These are phyloP conservation scores for Chrysosporium queenslandicum DNA, from an alignment of 2,329 filamentous ascomycete genomes.

Conservation along the genomic window DNA sequence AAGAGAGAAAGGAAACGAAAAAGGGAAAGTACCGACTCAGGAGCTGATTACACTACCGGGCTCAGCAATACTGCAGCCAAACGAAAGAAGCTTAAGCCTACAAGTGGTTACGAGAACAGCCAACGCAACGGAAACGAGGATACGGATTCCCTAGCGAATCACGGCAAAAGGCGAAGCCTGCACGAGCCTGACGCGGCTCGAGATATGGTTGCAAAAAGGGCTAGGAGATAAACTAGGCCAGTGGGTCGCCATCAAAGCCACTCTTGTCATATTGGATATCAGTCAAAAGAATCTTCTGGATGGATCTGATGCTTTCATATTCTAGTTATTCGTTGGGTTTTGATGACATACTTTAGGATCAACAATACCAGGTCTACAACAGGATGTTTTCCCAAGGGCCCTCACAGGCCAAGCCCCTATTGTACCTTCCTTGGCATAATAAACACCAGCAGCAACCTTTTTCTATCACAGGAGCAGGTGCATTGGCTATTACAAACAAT, in stretches of 20 bases:
- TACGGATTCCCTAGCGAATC: background rate
- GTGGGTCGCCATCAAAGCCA: background rate
- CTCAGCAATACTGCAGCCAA: background rate
- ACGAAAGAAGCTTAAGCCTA: background rate
- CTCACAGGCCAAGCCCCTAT: no score
- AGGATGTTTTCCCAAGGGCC: no score
- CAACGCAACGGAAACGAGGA: background rate
- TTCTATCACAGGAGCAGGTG: no score
- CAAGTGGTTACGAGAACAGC: background rate
- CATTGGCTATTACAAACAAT: no score
- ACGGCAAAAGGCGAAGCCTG: background rate
- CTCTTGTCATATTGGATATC: background rate
- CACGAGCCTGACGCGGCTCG: background rate
- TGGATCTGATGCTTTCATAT: background rate
- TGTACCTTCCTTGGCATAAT: no score
- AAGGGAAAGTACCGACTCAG: constrained; percentile 30
- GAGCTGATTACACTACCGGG: background rate
- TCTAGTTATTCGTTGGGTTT: no score
- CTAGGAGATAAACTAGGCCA: background rate
- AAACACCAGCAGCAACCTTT: no score
- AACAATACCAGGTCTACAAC: no score
- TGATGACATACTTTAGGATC: no score
- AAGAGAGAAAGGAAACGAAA: constrained; percentile 35
- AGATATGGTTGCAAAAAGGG: background rate
- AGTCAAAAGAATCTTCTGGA: background rate